These are phyloP conservation scores for Aphanomyces astaci DNA, from an alignment of 352 stramenopile species.

Conservation along the genomic window DNA sequence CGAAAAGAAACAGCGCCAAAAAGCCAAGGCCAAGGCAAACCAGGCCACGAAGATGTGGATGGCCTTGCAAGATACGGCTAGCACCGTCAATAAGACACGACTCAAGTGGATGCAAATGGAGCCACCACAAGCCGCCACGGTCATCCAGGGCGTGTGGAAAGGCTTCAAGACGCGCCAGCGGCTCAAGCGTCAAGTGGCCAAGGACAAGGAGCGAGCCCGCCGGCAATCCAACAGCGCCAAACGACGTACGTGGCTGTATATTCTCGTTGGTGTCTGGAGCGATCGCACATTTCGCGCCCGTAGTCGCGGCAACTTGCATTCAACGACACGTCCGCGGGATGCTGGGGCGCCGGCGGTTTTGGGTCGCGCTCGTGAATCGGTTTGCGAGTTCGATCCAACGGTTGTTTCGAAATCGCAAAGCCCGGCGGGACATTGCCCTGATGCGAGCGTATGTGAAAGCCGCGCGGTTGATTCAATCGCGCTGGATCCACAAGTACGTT, in stretches of 20 bases:
- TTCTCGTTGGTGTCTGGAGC: background rate
- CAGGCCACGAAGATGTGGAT: constrained; percentile 2
- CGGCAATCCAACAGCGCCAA: background rate
- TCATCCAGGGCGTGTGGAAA: background rate
- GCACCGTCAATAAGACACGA: background rate
- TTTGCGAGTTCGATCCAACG: constrained; percentile 4
- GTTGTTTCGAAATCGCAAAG: constrained; percentile 17
- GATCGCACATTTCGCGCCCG: background rate
- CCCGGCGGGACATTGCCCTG: background rate
- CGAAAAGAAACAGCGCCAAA: constrained; percentile 2
- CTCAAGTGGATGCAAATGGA: background rate
- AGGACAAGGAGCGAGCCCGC: background rate
- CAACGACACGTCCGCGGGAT: constrained; percentile 6
- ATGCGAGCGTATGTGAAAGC: constrained; percentile 5
- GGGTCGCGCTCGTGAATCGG: background rate
- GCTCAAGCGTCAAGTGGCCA: background rate
- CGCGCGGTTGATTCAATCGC: background rate
- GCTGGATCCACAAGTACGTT: constrained; percentile 13
- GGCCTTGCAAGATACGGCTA: background rate
- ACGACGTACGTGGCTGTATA: background rate
- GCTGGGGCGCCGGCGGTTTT: background rate
- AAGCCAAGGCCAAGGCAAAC: background rate
- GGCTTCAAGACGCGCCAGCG: constrained; percentile 2
- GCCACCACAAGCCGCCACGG: background rate
- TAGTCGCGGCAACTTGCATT: background rate